These are phyloP conservation scores for Physcomitrium patens DNA, from an alignment of 225 moss, liverwort and hornwort genomes.

Conservation along the genomic window DNA sequence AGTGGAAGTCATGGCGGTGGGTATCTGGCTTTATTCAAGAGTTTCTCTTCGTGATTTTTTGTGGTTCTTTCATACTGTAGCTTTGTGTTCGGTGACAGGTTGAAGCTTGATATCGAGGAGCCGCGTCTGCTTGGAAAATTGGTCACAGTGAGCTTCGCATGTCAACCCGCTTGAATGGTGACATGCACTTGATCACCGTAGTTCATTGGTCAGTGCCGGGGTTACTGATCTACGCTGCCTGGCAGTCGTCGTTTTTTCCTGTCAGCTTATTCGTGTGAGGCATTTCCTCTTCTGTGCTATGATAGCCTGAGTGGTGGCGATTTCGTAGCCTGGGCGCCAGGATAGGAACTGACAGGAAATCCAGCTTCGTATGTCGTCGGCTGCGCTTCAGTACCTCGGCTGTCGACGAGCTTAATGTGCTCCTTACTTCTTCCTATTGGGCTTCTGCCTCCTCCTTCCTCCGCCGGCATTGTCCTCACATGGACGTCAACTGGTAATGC, in stretches of 20 bases:
- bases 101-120: not conserved
- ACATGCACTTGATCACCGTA: not conserved
- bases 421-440: not conserved
- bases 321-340: constrained; percentile 25
- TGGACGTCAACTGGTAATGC: not conserved
- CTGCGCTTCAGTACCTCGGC: not conserved
- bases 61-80: not conserved
- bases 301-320: constrained; percentile 14
- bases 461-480: not conserved
- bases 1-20: not conserved
- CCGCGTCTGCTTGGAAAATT: not conserved
- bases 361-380: constrained; percentile 23
- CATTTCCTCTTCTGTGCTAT: constrained; percentile 23
- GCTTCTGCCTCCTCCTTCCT: not conserved
- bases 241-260: constrained; percentile 27
- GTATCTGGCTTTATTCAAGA: too few relatives aligned
- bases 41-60: not conserved
- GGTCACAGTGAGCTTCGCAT: not conserved
- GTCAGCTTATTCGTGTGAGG: constrained; percentile 45
- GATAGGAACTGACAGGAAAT: constrained; percentile 32
- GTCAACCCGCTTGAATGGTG: constrained; percentile 2
- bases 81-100: not conserved
- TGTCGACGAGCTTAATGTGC: constrained; percentile 13
- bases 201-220: constrained; percentile 18
- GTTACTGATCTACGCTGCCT: constrained; percentile 1